Evolutionary conservation across 1,284 basidiomycete genomes (phyloP).

Genomic region (Porodaedalea pini): DNA sequence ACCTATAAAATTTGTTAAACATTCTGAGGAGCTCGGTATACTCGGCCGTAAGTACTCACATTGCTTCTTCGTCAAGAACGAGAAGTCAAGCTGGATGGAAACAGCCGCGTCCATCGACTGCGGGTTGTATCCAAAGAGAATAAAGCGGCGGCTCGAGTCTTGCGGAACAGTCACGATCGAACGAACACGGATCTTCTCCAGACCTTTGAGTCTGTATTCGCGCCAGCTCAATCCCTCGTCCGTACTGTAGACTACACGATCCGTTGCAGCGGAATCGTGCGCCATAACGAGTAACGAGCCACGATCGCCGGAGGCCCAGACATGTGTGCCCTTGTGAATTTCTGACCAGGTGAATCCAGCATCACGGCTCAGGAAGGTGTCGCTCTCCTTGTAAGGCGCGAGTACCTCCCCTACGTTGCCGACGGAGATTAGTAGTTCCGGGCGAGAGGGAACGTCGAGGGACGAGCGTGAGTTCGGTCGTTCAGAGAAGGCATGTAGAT

Average conservation of each 20-base stretch:
- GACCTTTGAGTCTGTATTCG: slow-evolving; percentile 72
- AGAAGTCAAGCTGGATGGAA: slow-evolving; percentile 88
- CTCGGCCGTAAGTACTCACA: slow-evolving; percentile 50
- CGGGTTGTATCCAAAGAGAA: slow-evolving; percentile 72
- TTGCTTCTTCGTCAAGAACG: slow-evolving; percentile 64
- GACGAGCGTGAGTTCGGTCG: slow-evolving; percentile 85
- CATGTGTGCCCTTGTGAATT: slow-evolving; percentile 94
- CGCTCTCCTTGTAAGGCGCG: slow-evolving; percentile 79
- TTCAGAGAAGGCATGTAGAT: slow-evolving; percentile 96
- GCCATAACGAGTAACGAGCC: slow-evolving; percentile 91
- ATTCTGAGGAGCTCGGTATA: slow-evolving; percentile 1
- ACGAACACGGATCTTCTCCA: slow-evolving; percentile 72
- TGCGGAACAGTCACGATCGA: slow-evolving; percentile 85
- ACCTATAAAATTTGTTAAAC: slow-evolving; percentile 44
- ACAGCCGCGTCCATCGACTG: slow-evolving; percentile 47
- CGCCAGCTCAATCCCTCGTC: slow-evolving; percentile 88
- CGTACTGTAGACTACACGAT: slow-evolving; percentile 83
- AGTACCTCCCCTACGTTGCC: slow-evolving; percentile 93
- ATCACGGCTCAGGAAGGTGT: slow-evolving; percentile 95
- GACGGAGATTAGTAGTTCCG: slow-evolving; percentile 76
- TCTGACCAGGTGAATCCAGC: slow-evolving; percentile 98
- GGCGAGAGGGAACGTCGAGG: slow-evolving; percentile 86
- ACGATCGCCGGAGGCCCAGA: slow-evolving; percentile 98
- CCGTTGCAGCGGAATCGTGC: slow-evolving; percentile 91
- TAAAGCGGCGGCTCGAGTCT: slow-evolving; percentile 89